These are phyloP conservation scores for Alternaria infectoria DNA, from an alignment of 2,329 filamentous ascomycete genomes.

Conservation along the genomic window DNA sequence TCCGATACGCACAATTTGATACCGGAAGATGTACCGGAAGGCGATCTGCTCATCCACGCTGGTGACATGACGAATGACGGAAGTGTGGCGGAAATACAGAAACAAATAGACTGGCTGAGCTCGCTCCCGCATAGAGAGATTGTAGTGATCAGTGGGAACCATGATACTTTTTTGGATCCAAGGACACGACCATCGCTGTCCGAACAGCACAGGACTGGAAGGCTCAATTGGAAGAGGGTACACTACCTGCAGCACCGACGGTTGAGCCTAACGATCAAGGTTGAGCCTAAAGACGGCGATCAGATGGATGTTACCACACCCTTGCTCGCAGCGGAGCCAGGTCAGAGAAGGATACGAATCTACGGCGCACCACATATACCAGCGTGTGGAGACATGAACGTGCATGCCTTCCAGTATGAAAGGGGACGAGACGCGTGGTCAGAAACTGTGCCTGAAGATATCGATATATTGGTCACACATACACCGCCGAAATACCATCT, in stretches of 20 bases:
- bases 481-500: slow-evolving; percentile 77
- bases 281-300: slow-evolving; percentile 13
- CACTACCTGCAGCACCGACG: slow-evolving; percentile 77
- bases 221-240: slow-evolving; percentile 70
- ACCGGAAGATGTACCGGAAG: slow-evolving; percentile 68
- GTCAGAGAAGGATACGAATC: slow-evolving; percentile 65
- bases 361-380: slow-evolving; percentile 86
- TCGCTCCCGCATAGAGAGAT: slow-evolving; percentile 78
- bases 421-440: slow-evolving; percentile 72
- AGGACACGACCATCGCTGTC: slow-evolving; percentile 59
- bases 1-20: slow-evolving; percentile 83
- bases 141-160: slow-evolving; percentile 84
- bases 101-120: slow-evolving; percentile 82
- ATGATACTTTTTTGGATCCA: slow-evolving; percentile 84
- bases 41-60: slow-evolving; percentile 87
- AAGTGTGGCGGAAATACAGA: slow-evolving; percentile 74
- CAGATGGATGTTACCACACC: slow-evolving; percentile 20
- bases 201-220: slow-evolving; percentile 61
- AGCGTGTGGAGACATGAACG: slow-evolving; percentile 67
- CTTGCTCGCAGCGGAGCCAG: slow-evolving; percentile 22
- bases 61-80: slow-evolving; percentile 83
- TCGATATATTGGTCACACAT: slow-evolving; percentile 82
- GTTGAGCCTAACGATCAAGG: slow-evolving; percentile 63
- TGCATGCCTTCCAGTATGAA: slow-evolving; percentile 80
- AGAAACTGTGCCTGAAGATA: slow-evolving; percentile 71